A percentile compares a stretch with the other conserved stretches of the same genome.
Evolutionary conservation across 164 flowering plant species (phyloP).

Genomic region (Magnolia kwangsiensis): DNA sequence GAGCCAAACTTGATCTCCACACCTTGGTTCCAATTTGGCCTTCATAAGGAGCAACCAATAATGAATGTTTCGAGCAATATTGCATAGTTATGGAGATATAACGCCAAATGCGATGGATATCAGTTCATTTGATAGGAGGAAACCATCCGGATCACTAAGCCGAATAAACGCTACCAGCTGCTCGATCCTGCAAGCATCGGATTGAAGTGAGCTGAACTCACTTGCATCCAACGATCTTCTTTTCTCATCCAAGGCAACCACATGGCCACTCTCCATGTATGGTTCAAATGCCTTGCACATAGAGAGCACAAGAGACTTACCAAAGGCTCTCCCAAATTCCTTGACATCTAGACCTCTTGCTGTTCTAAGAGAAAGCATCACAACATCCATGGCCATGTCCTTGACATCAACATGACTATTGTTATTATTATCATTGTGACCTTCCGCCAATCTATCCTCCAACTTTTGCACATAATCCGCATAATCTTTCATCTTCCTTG

Average conservation of each 20-base stretch:
- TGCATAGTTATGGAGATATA: constrained; percentile 42
- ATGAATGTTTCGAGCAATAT: constrained; percentile 3
- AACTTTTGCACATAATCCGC: constrained; percentile 50
- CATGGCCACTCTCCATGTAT: constrained; percentile 77
- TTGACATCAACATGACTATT: constrained; percentile 23
- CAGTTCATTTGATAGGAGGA: constrained; percentile 88
- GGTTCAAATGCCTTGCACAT: constrained; percentile 56
- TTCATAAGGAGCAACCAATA: background rate
- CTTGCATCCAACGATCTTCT: constrained; percentile 36
- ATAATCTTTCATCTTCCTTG: constrained; percentile 71
- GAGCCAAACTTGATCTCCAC: background rate
- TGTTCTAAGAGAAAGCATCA: constrained; percentile 87
- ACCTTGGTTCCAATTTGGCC: background rate
- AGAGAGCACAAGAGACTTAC: constrained; percentile 36
- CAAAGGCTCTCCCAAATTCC: constrained; percentile 57
- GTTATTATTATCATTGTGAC: constrained; percentile 11
- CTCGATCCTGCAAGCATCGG: constrained; percentile 20
- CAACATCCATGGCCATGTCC: constrained; percentile 68
- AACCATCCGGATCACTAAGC: constrained; percentile 93
- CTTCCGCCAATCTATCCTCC: constrained; percentile 38
- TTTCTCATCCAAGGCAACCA: constrained; percentile 57
- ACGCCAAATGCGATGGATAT: constrained; percentile 72
- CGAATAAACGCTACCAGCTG: constrained; percentile 39
- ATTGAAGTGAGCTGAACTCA: constrained; percentile 31
- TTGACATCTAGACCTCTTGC: constrained; percentile 65